phyloP scores from a whole-genome alignment of 306 rosid species.

The Spatholobus suberectus region DNA sequence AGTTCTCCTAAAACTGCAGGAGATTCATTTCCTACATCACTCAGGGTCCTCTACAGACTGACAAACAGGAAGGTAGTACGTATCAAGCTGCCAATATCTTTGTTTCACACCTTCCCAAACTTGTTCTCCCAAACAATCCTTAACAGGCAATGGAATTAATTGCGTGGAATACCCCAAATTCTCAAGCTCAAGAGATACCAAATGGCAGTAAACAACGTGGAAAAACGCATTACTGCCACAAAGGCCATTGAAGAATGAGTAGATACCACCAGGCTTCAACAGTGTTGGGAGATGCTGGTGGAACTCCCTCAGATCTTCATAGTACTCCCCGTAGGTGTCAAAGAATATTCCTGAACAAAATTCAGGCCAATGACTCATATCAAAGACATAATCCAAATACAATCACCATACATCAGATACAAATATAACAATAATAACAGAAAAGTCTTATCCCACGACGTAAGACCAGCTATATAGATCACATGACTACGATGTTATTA shows the following conservation, averaged over 20 bases:
- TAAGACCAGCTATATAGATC: neutral
- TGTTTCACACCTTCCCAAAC: slow-evolving; percentile 97
- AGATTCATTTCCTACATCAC: neutral
- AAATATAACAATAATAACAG: neutral
- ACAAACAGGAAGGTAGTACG: slow-evolving; percentile 90
- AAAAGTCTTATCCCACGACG: neutral
- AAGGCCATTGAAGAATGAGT: slow-evolving; percentile 92
- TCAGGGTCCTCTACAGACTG: slow-evolving; percentile 62
- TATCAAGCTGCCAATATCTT: slow-evolving; percentile 97
- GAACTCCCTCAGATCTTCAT: slow-evolving; percentile 90
- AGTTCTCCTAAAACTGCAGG: neutral
- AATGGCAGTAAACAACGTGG: slow-evolving; percentile 90
- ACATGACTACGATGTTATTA: neutral
- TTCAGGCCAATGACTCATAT: slow-evolving; percentile 21
- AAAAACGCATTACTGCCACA: slow-evolving; percentile 96
- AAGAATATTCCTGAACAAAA: slow-evolving; percentile 86
- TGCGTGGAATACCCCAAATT: slow-evolving; percentile 87
- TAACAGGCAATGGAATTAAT: slow-evolving; percentile 88
- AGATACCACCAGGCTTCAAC: slow-evolving; percentile 85
- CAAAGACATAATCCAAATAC: neutral
- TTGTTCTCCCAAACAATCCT: slow-evolving; percentile 83
- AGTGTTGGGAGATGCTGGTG: slow-evolving; percentile 81
- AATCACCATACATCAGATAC: slow-evolving; percentile 8
- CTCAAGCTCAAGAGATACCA: slow-evolving; percentile 91
- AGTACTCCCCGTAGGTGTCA: slow-evolving; percentile 95